Conservation (phyloP, 106 monocot genomes). For the Phalaenopsis aphrodite region DNA sequence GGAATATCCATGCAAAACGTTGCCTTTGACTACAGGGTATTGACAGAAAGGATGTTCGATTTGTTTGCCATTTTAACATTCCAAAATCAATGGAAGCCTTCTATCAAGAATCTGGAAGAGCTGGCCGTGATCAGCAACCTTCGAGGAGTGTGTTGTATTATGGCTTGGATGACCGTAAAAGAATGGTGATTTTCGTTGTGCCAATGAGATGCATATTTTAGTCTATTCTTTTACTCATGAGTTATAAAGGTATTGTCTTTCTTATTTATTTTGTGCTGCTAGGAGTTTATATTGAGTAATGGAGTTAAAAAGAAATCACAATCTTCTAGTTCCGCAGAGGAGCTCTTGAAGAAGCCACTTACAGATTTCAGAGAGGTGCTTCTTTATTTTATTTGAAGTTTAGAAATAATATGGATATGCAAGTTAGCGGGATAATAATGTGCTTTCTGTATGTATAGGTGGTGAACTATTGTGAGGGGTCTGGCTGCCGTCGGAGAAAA, state of each 20-base stretch:
- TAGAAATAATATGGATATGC: neutral
- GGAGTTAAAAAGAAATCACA: slow-evolving; percentile 37
- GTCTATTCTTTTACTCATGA: neutral
- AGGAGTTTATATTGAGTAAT: slow-evolving; percentile 87
- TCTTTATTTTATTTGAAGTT: neutral
- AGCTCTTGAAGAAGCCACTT: slow-evolving; percentile 38
- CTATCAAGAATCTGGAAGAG: slow-evolving; percentile 98
- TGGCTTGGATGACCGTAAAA: slow-evolving; percentile 78
- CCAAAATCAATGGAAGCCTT: slow-evolving; percentile 96
- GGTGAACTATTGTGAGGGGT: slow-evolving; percentile 79
- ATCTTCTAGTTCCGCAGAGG: slow-evolving; percentile 27
- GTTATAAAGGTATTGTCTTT: neutral
- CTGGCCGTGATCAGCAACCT: slow-evolving; percentile 84
- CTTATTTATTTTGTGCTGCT: slow-evolving; percentile 3
- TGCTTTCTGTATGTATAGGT: slow-evolving; percentile 37
- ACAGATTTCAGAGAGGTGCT: slow-evolving; percentile 63
- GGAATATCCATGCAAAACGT: neutral
- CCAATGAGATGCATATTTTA: neutral
- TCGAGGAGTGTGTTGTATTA: slow-evolving; percentile 84
- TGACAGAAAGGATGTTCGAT: slow-evolving; percentile 86
- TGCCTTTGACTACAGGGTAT: slow-evolving; percentile 54
- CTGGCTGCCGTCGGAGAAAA: slow-evolving; percentile 74
- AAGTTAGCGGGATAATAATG: neutral
- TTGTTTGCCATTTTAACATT: slow-evolving; percentile 84
- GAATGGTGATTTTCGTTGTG: slow-evolving; percentile 47